A percentile compares a stretch with the other conserved stretches of the same genome.
These are phyloP conservation scores for Mucor ambiguus DNA, from an alignment of 371 early-diverging fungal genomes.

Conservation along the genomic window DNA sequence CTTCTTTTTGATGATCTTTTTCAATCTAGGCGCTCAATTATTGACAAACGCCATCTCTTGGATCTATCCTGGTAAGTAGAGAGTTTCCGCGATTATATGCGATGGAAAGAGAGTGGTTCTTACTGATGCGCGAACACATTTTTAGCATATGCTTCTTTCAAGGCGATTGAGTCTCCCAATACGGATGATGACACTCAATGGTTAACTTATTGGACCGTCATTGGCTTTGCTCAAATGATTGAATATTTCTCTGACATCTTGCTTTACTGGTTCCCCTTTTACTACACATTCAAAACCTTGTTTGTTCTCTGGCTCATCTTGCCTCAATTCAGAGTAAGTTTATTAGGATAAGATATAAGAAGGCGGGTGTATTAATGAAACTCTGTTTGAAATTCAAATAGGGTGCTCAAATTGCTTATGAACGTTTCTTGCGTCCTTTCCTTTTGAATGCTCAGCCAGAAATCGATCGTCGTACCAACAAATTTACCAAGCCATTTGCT, in stretches of 20 bases:
- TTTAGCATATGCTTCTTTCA: constrained; percentile 45
- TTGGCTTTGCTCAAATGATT: constrained; percentile 62
- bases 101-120: neutral
- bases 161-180: constrained; percentile 71
- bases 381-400: constrained; percentile 3
- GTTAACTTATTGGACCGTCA: constrained; percentile 70
- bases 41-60: constrained; percentile 86
- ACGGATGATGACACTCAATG: constrained; percentile 72
- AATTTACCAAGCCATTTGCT: constrained; percentile 8
- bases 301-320: constrained; percentile 72
- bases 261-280: constrained; percentile 78
- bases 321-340: constrained; percentile 59
- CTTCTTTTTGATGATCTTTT: constrained; percentile 76
- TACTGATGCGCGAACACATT: neutral
- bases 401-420: constrained; percentile 33
- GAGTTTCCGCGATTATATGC: neutral
- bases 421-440: constrained; percentile 26
- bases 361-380: neutral
- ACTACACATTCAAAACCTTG: constrained; percentile 73
- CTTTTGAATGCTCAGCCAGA: constrained; percentile 14
- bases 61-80: constrained; percentile 74
- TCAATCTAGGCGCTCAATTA: constrained; percentile 85
- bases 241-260: constrained; percentile 73
- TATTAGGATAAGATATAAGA: too few species aligned
- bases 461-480: constrained; percentile 8